Evolutionary conservation across 2,329 filamentous ascomycete species (phyloP), one percentile per base, ranked within the genome.

Genomic region (Fusarium fracticaudum): DNA sequence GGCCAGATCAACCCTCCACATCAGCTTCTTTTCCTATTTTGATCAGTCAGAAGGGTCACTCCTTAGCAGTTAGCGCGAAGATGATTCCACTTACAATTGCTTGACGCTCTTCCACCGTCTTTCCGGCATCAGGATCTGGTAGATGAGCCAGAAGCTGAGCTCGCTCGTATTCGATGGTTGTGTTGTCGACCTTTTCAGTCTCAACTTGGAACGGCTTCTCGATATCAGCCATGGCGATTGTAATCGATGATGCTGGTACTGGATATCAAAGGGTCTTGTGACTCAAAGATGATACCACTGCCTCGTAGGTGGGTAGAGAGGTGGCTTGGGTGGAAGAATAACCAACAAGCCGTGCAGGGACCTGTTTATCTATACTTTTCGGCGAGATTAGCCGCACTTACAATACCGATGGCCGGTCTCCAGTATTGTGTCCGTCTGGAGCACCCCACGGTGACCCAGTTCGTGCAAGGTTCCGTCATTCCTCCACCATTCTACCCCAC

Each of bases 31-130:
- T 50, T 50, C 47, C 47, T 50, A 2, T 50, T 50, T 50, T 2
- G 4, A n/a, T 50, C 11, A 0, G 22, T 33, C 2, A 50, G 22
- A 11, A 7, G 0, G 8, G 20, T 11, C 13, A 1, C 15, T 15
- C 1, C 18, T 29, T 22, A 4, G 18, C 5, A 29, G 26, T 26
- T 26, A 26, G 26, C 26, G 26, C 26, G 26, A 26, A 26, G 6
- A 26, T 26, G 26, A 26, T 26, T 26, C 26, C 26, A 26, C 26
- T 7, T 29, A 29, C 47, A 33, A 50, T 50, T 0, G 29, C 29
- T 33, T n/a, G 47, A 33, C 47, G 47, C 47, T 50, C 47, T 33
- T 50, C 47, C 5, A 24, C 15, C 3, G 47, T 33, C 22, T 50
- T 50, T 5, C 29, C 47, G 6, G 22, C 47, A 33, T 50, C 47